These are phyloP conservation scores for Cetraspora pellucida DNA, from an alignment of 192 early-diverging fungal species.

Conservation along the genomic window DNA sequence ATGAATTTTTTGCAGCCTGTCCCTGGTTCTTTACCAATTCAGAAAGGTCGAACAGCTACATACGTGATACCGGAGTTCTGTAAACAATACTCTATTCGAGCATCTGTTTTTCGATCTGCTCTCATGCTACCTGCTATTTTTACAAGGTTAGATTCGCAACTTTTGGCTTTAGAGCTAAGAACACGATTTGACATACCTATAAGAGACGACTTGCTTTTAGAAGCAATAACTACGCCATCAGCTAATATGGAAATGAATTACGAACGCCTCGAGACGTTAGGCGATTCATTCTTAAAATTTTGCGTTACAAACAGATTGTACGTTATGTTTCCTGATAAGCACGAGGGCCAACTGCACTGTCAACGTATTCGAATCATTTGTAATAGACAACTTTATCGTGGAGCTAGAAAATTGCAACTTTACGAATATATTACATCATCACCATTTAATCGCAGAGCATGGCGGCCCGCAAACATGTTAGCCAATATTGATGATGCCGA, in stretches of 20 bases:
- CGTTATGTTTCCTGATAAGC: constrained; percentile 67
- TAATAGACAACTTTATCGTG: constrained; percentile 69
- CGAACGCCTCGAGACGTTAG: constrained; percentile 87
- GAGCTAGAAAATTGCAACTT: constrained; percentile 56
- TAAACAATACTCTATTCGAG: constrained; percentile 37
- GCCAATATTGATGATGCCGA: constrained; percentile 38
- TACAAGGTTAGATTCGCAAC: constrained; percentile 58
- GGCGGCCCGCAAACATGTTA: constrained; percentile 55
- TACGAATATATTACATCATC: constrained; percentile 63
- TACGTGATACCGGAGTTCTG: constrained; percentile 48
- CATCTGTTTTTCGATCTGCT: constrained; percentile 46
- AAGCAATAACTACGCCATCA: constrained; percentile 76
- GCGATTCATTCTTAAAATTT: constrained; percentile 88
- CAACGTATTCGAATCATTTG: constrained; percentile 72
- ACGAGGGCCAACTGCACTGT: constrained; percentile 82
- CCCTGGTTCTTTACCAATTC: constrained; percentile 21
- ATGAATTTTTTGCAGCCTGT: constrained; percentile 50
- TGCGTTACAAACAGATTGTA: constrained; percentile 73
- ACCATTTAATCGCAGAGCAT: constrained; percentile 62
- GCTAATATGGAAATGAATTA: constrained; percentile 73
- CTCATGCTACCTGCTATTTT: constrained; percentile 67
- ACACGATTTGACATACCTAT: constrained; percentile 45
- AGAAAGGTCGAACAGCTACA: constrained; percentile 35
- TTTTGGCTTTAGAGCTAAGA: constrained; percentile 54
- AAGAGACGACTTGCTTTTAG: constrained; percentile 49